phyloP scores from a whole-genome alignment of 139 green algal species.

The Chlamydomonas schloesseri region DNA sequence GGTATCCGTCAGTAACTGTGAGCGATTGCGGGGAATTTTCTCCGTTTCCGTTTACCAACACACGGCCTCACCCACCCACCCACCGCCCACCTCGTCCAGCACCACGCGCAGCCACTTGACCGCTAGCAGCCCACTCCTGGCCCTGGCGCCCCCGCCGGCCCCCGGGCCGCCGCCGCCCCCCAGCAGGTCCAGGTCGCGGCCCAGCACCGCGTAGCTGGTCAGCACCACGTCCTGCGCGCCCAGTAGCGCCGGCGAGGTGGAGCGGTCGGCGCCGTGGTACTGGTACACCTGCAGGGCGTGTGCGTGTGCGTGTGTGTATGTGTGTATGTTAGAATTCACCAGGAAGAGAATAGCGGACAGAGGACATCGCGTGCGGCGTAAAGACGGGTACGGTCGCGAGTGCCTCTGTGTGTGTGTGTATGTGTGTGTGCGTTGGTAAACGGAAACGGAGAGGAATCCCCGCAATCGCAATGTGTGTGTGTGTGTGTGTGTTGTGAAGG shows the following conservation, averaged over 20 bases:
- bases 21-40: too few species aligned
- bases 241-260: slow-evolving; percentile 55
- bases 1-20: too few species aligned
- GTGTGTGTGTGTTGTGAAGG: too few species aligned
- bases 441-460: too few species aligned
- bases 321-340: not conserved
- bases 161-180: not conserved
- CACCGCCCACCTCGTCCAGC: slow-evolving; percentile 62
- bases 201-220: slow-evolving; percentile 73
- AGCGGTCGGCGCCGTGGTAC: slow-evolving; percentile 63
- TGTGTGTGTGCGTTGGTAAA: too few species aligned
- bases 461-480: too few species aligned
- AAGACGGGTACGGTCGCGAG: too few species aligned
- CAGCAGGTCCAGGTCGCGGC: slow-evolving; percentile 42
- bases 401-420: too few species aligned
- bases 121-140: slow-evolving; percentile 30
- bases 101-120: slow-evolving; percentile 69
- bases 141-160: too few species aligned
- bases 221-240: slow-evolving; percentile 73
- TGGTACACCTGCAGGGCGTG: slow-evolving; percentile 57
- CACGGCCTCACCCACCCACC: not conserved
- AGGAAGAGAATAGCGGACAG: too few species aligned
- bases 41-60: too few species aligned
- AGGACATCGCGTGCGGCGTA: too few species aligned
- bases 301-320: not conserved